Evolutionary conservation across 345 rosid species (phyloP), one percentile per base, ranked within the genome.

Genomic region (Hypericum androsaemum): DNA sequence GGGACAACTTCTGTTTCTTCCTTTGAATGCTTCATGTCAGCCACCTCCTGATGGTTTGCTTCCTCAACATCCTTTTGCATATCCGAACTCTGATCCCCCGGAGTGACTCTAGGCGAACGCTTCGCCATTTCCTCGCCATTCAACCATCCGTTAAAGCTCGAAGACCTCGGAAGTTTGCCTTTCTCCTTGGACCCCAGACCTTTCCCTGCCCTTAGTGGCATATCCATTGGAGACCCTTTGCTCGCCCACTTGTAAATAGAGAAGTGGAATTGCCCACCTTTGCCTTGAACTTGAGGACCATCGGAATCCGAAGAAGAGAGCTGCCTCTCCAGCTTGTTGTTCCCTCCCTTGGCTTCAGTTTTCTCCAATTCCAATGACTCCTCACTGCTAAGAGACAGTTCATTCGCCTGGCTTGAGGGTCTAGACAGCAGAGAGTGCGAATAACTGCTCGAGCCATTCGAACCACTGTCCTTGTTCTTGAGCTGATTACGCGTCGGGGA

Each of bases 231-330:
- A 14, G 72, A 65, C 47, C 89, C 88, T 50, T 79, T 77, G 72
- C 81, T 74, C 47, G 84, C 92, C 98, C 98, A 90, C 69, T 81
- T 90, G 73, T 80, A 90, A 44, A 90, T 87, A 0, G 98, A 90
- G 75, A 90, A 84, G 70, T 84, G 96, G 73, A 84, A 87, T 12
- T 71, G 78, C 62, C 58, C 65, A 32, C 66, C 41, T 2, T 56
- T 59, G 13, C 47, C 49, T 14, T 38, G 11, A 59, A 52, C 67
- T 58, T 62, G 43, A n/a, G 77, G 59, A 63, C 36, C 7, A 57
- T n/a, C 49, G n/a, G 64, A 64, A 49, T 73, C 73, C 32, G 32
- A 22, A 22, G 32, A 22, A 22, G 32, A 22, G 32, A 4, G 32
- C 32, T 22, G 32, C 44, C 58, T 71, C 50, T 63, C 41, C 10